Evolutionary conservation across 768 basidiomycete species (phyloP).

Genomic region (Porphyrellus cyaneotinctus): DNA sequence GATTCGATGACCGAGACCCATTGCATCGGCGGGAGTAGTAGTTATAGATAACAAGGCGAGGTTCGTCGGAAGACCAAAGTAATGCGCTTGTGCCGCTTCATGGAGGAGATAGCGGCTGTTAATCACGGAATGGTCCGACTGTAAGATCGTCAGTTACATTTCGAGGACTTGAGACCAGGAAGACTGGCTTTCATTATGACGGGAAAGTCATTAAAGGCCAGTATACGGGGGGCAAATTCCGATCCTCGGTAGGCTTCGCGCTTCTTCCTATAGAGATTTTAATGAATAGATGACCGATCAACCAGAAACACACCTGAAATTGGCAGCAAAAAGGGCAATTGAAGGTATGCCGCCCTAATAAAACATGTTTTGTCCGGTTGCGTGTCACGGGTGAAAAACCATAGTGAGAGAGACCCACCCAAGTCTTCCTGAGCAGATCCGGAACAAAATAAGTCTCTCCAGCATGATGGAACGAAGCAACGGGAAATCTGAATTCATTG

Average conservation of each 20-base stretch:
- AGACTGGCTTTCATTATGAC: constrained; percentile 68
- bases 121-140: constrained; percentile 57
- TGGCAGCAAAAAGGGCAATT: constrained; percentile 69
- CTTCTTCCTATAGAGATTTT: constrained; percentile 49
- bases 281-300: background rate
- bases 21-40: constrained; percentile 56
- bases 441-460: constrained; percentile 83
- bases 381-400: too few species aligned
- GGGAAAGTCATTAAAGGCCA: constrained; percentile 61
- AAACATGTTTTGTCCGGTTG: constrained; percentile 8
- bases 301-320: constrained; percentile 32
- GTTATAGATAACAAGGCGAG: constrained; percentile 65
- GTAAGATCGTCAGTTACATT: background rate
- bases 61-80: constrained; percentile 57
- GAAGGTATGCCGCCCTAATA: constrained; percentile 60
- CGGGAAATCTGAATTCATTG: constrained; percentile 80
- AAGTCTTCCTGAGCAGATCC: constrained; percentile 65
- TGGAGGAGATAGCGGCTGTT: constrained; percentile 67
- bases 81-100: constrained; percentile 69
- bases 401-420: constrained; percentile 34
- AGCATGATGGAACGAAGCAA: constrained; percentile 76
- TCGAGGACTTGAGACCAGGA: background rate
- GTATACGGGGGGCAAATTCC: constrained; percentile 74
- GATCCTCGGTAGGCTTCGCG: constrained; percentile 79
- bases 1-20: constrained; percentile 74